Base-by-base conservation (phyloP, 2,329 filamentous ascomycete species). In the Chaetomiaceae sp. region DNA sequence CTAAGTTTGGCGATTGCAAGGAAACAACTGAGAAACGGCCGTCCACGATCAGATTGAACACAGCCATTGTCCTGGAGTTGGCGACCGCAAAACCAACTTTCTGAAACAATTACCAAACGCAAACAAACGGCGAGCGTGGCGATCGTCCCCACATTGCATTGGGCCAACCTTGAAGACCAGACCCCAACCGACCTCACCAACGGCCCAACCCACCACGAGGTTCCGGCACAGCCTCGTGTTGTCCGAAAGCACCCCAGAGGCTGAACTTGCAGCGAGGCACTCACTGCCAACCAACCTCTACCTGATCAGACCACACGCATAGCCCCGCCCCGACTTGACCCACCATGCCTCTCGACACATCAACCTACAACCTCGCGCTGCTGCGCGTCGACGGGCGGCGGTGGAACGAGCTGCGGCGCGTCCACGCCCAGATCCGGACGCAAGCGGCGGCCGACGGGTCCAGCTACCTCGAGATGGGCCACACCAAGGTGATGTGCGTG, bases 401-500 rank as follows among this genome's bases (percentile, higher is more conserved):
- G 62, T 99, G 93, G 93, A 97, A 99, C 73, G 93, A 99, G 69
- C 81, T 99, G 34, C 89, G 93, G 23, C 84, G 89, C 7, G 79
- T 96, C 44, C 83, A 89, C 65, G 92, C 87, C 42, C 88, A 95
- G 70, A 90, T 99, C 65, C 87, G 86, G 55, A 96, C 90, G 1
- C 93, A 96, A 70, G 86, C 91, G 54, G 86, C 91, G 44, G 90
- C 91, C 49, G 93, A 97, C 62, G 93, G 93, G 31, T 95, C 88
- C 39, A 89, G 86, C 55, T 96, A 96, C 70, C 82, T 97, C 53
- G 89, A 96, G 67, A 95, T 95, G 85, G 93, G 93, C 62, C 95
- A 97, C 71, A 99, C 93, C 19, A 93, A 96, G 66, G 86, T 99
- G 60, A 88, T 97, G 71, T 96, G 92, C 70, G 89, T 91, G 20